A percentile compares a stretch with the other conserved stretches of the same genome.
Conservation (phyloP, 257 asterid genomes). For the Lavandula angustifolia region DNA sequence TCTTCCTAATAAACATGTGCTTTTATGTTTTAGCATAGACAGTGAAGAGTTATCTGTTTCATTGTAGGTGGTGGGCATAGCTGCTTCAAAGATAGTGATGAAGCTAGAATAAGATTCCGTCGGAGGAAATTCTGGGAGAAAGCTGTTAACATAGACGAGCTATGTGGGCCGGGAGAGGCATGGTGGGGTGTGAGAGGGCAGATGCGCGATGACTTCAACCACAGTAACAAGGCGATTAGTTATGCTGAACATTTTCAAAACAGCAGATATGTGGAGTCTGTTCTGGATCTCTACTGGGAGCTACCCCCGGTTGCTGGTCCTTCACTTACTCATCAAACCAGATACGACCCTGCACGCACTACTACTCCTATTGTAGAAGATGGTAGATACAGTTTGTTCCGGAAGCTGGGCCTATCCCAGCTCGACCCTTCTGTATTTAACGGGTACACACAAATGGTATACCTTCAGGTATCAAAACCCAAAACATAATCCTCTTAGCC, state of each 20-base stretch:
- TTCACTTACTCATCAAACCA: slow-evolving; percentile 89
- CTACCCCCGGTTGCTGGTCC: slow-evolving; percentile 98
- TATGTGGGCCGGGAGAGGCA: slow-evolving; percentile 90
- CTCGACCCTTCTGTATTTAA: slow-evolving; percentile 78
- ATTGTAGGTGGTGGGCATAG: slow-evolving; percentile 93
- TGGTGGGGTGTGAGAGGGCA: slow-evolving; percentile 99
- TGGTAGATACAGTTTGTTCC: slow-evolving; percentile 73
- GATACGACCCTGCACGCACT: slow-evolving; percentile 94
- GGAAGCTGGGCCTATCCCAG: slow-evolving; percentile 64
- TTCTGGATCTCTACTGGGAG: slow-evolving; percentile 90
- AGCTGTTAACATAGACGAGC: slow-evolving; percentile 78
- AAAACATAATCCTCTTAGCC: slow-evolving; percentile 36
- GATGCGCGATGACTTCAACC: slow-evolving; percentile 90
- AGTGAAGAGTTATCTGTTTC: background rate
- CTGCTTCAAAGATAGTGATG: slow-evolving; percentile 90
- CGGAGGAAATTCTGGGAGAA: slow-evolving; percentile 91
- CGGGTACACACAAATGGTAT: slow-evolving; percentile 99
- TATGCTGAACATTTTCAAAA: slow-evolving; percentile 68
- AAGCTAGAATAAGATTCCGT: slow-evolving; percentile 75
- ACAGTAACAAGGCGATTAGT: slow-evolving; percentile 74
- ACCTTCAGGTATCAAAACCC: slow-evolving; percentile 73
- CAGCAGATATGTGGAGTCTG: slow-evolving; percentile 86
- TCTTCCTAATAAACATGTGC: slow-evolving; percentile 2
- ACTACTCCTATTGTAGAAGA: slow-evolving; percentile 81
- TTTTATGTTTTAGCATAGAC: background rate